Base-by-base conservation (phyloP, 2,329 filamentous ascomycete genomes). In the Xylaria sp. region DNA sequence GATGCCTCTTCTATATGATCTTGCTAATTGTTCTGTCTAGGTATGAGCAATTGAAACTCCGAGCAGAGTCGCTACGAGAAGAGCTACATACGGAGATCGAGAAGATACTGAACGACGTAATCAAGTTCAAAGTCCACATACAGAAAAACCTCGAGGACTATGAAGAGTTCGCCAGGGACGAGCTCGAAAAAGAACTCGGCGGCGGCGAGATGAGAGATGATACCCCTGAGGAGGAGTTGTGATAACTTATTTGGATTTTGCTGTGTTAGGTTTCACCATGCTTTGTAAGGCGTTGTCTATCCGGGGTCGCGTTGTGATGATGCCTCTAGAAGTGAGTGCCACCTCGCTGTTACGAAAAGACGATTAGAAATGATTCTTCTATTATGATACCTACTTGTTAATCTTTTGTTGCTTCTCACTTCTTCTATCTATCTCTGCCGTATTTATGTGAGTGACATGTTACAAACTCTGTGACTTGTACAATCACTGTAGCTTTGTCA, bases 1-100 rank as follows among this genome's bases (percentile, higher is more conserved):
- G 52, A 50, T 1, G 21, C 17, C 17, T 37, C 23, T 17, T n/a
- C 38, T n/a, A 45, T 28, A 35, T 38, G 14, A 23, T 45, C 17
- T 23, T 35, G 4, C 21, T 64, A 14, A 63, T 49, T 63, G 21
- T 49, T 47, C 9, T 19, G 2, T 31, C 38, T 4, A 94, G 92
- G 73, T 96, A 97, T 74, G 94, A 98, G 74, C 93, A 97, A 75
- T 81, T 98, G 50, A 92, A 91, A n/a, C 86, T 96, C 57, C 87
- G 88, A 33, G 92, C 92, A 50, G 92, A 92, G 67, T 82, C 92
- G 0, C 83, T 98, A 23, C 88, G 95, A n/a, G 95, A 99, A 76
- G 94, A 98, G 76, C 83, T 99, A n/a, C 95, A 99, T 77, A 97
- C 93, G 0, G 94, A 97, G 76, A 92, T 97, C 71, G 95, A 97